Percentiles rank a stretch among this genome's conserved stretches.
Conservation (phyloP, 306 rosid species). For the Astragalus glycyphyllos region DNA sequence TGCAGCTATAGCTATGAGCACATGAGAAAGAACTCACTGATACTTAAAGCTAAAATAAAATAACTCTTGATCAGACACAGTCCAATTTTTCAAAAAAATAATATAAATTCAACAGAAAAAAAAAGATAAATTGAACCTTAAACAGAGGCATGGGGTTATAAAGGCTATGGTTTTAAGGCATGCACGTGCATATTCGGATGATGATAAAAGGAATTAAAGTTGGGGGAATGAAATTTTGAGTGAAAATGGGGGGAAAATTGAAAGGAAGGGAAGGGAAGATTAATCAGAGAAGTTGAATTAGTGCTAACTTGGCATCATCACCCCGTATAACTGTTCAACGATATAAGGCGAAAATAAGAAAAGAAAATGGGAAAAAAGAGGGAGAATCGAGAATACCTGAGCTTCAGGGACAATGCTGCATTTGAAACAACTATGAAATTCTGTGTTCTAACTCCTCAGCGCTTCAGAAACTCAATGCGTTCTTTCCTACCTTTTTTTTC, state of each 20-base stretch:
- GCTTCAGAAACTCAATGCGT: slow-evolving; percentile 23
- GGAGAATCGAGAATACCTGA: slow-evolving; percentile 42
- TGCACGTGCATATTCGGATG: slow-evolving; percentile 14
- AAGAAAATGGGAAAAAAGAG: not conserved
- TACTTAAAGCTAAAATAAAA: not conserved
- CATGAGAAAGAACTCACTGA: not conserved
- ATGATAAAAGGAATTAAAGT: slow-evolving; percentile 5
- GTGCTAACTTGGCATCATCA: slow-evolving; percentile 12
- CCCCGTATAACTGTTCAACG: not conserved
- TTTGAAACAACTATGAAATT: slow-evolving; percentile 19
- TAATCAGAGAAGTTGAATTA: slow-evolving; percentile 11
- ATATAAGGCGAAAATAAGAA: not conserved
- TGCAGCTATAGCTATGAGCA: slow-evolving; percentile 12
- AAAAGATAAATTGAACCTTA: not conserved
- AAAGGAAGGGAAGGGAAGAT: not conserved
- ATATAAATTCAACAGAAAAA: not conserved
- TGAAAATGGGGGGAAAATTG: slow-evolving; percentile 13
- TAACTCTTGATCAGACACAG: not conserved
- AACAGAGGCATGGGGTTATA: not conserved
- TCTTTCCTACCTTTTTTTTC: not conserved
- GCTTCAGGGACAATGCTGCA: slow-evolving; percentile 39
- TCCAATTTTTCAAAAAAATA: not conserved
- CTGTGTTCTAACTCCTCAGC: not conserved
- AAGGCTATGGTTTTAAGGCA: slow-evolving; percentile 8
- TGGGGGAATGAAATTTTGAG: not conserved